Evolutionary conservation across 225 moss, liverwort and hornwort species (phyloP).

Genomic region (Thuidium tamariscinum): DNA sequence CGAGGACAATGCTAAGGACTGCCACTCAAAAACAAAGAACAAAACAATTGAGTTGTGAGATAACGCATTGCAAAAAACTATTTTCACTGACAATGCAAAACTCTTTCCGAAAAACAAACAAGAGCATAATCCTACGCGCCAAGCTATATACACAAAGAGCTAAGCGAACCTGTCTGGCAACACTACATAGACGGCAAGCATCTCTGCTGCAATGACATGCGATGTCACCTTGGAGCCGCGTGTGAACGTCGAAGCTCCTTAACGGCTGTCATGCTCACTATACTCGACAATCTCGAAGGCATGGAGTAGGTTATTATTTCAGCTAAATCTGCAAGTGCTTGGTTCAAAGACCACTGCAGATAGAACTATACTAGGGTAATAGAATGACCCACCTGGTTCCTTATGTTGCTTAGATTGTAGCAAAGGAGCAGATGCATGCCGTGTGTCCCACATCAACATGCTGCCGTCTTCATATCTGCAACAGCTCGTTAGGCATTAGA

Average conservation of each 20-base stretch:
- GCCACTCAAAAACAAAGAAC: constrained; percentile 11
- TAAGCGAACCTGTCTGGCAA: background rate
- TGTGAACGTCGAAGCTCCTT: background rate
- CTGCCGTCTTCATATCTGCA: constrained; percentile 94
- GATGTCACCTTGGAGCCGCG: background rate
- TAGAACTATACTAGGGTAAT: background rate
- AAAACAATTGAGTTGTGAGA: background rate
- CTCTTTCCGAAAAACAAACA: background rate
- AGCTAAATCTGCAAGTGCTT: background rate
- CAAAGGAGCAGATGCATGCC: constrained; percentile 55
- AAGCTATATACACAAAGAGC: background rate
- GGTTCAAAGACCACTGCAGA: background rate
- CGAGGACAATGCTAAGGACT: constrained; percentile 69
- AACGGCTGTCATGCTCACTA: background rate
- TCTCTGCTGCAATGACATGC: background rate
- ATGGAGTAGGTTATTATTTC: background rate
- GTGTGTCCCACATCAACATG: constrained; percentile 75
- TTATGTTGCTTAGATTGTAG: constrained; percentile 60
- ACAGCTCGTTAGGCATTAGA: background rate
- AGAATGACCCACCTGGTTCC: constrained; percentile 63
- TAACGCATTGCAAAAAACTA: background rate
- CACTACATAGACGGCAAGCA: background rate
- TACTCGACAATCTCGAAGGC: background rate
- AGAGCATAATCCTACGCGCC: background rate
- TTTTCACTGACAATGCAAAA: background rate